A percentile compares a stretch with the other conserved stretches of the same genome.
Conservation (phyloP, 371 early-diverging fungal genomes). For the Batkoa obscura region DNA sequence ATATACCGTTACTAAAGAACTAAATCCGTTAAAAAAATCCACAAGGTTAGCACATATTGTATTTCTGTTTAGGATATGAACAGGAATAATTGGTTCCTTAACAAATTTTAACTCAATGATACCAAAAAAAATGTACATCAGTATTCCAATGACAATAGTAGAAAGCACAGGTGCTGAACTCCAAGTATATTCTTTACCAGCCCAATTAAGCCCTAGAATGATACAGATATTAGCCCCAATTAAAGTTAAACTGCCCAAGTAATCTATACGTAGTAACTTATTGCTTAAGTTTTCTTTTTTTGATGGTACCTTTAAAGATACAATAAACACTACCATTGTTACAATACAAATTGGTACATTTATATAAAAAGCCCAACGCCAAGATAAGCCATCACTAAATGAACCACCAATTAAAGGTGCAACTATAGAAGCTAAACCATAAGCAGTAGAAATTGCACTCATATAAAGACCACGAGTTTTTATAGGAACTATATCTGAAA, state of each 20-base stretch:
- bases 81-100: conserved; percentile 28
- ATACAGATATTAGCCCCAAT: neutral
- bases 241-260: conserved; percentile 13
- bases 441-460: conserved; percentile 10
- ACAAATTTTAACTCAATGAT: conserved; percentile 33
- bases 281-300: conserved; percentile 12
- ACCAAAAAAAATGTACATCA: conserved; percentile 24
- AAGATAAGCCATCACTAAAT: conserved; percentile 19
- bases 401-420: conserved; percentile 29
- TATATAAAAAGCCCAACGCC: conserved; percentile 30
- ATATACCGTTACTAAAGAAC: conserved; percentile 28
- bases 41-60: conserved; percentile 20
- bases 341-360: conserved; percentile 15
- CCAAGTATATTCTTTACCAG: conserved; percentile 35
- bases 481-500: conserved; percentile 11
- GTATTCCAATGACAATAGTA: conserved; percentile 21
- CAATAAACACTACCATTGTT: conserved; percentile 10
- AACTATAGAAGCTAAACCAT: conserved; percentile 17
- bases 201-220: conserved; percentile 43
- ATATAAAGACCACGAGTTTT: neutral
- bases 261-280: conserved; percentile 15
- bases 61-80: conserved; percentile 21
- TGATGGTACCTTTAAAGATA: conserved; percentile 14
- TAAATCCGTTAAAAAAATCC: conserved; percentile 24
- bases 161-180: conserved; percentile 21